Base-by-base conservation (phyloP, 306 rosid species). In the Quercus glauca region DNA sequence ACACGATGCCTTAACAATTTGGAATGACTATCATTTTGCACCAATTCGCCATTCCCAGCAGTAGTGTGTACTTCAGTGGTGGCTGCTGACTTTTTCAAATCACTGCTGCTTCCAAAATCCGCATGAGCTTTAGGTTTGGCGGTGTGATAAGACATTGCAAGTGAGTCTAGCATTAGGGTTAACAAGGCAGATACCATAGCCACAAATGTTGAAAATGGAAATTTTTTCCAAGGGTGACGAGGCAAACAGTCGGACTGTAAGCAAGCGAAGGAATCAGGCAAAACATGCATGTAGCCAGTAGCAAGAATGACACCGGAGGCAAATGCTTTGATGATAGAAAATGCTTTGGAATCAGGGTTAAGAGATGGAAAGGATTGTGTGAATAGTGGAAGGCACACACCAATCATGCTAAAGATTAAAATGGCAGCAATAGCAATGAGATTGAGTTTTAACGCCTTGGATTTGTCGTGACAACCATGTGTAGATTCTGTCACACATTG, bases 271-370 rank as follows among this genome's bases (percentile, higher is more conserved):
- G 97, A 86, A 45, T 93, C 93, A 0, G 94, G 94, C 80, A 93
- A 20, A 4, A 93, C 97, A 35, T 93, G 97, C 96, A 89, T 88
- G 86, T 85, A 93, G 2, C 96, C 96, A 0, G 88, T 90, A 6
- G 90, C 94, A 1, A 93, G 91, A 5, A 93, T 93, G 35, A 93
- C 98, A 0, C 92, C 91, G 1, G 94, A 88, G 0, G 94, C 82
- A 15, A 93, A 91, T 0, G 94, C 93, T 43, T 91, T 93, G 0
- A 91, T 85, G 5, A 91, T 0, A 1, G 63, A 67, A 51, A 93
- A 91, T 1, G 85, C 6, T 41, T 89, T 56, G 6, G 80, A 56
- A 51, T 86, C 91, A 0, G 93, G 97, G 1, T 53, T 59, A 0
- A 93, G 74, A 0, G 89, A 88, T 0, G 89, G 83, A 4, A 93